phyloP scores from a whole-genome alignment of 768 basidiomycete species.

The Amanita muscaria region DNA sequence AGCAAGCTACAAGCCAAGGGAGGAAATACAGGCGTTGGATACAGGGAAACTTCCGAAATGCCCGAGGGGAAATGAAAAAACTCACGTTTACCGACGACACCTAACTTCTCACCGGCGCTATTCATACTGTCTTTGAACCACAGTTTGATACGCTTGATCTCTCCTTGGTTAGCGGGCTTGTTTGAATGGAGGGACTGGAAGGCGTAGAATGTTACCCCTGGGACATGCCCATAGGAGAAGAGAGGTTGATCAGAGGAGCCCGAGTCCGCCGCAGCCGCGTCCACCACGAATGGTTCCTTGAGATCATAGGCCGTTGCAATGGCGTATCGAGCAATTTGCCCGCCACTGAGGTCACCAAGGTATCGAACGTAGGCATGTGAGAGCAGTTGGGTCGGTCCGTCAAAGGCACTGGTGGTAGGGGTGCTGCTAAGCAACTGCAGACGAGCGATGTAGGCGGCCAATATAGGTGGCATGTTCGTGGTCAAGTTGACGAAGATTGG shows the following conservation, averaged over 20 bases:
- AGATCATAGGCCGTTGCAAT: conserved; percentile 63
- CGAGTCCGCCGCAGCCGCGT: too few relatives aligned
- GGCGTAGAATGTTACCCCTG: conserved; percentile 59
- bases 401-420: background rate
- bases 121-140: conserved; percentile 51
- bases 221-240: conserved; percentile 32
- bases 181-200: conserved; percentile 49
- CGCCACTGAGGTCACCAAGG: conserved; percentile 73
- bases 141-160: conserved; percentile 67
- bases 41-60: too few relatives aligned
- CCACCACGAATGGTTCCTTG: too few relatives aligned
- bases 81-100: background rate
- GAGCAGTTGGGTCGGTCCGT: conserved; percentile 35
- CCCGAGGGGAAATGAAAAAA: background rate
- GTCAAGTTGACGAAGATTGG: conserved; percentile 41
- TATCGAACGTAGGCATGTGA: conserved; percentile 81
- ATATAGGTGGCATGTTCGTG: conserved; percentile 35
- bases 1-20: too few relatives aligned
- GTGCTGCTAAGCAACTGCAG: conserved; percentile 39
- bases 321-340: conserved; percentile 56
- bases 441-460: conserved; percentile 45
- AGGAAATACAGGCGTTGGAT: too few relatives aligned
- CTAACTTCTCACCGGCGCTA: conserved; percentile 31
- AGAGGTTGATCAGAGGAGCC: too few relatives aligned
- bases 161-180: conserved; percentile 40